Evolutionary conservation across 345 rosid genomes (phyloP).

Genomic region (Citrus hindsii): DNA sequence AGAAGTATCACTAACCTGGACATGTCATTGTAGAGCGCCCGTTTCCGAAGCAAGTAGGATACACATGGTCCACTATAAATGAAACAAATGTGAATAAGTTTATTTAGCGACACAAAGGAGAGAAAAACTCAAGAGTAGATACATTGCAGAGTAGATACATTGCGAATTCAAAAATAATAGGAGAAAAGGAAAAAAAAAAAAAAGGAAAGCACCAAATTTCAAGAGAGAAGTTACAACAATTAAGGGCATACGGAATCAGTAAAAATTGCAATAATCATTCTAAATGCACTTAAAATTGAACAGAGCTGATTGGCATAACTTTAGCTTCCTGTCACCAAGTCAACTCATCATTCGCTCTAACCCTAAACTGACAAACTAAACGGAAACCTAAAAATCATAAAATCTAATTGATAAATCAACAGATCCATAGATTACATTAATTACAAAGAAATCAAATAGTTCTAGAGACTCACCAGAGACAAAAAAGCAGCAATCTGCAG

Average conservation of each 20-base stretch:
- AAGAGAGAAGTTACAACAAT: background rate
- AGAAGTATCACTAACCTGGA: conserved; percentile 53
- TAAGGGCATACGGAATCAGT: background rate
- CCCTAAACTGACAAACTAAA: background rate
- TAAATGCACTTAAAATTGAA: background rate
- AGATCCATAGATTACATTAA: conserved; percentile 10
- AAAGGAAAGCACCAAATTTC: background rate
- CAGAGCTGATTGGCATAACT: background rate
- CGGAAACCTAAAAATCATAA: conserved; percentile 1
- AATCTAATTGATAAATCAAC: background rate
- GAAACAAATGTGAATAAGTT: conserved; percentile 1
- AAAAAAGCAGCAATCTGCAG: conserved; percentile 80
- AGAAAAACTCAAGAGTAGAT: background rate
- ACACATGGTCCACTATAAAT: conserved; percentile 83
- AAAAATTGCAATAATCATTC: background rate
- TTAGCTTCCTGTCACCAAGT: background rate
- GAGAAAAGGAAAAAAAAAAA: background rate
- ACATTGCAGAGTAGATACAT: too few species aligned
- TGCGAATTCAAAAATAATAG: background rate
- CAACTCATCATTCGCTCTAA: background rate
- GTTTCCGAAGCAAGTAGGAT: conserved; percentile 88
- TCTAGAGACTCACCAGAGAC: conserved; percentile 67
- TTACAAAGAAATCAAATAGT: background rate
- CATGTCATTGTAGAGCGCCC: conserved; percentile 98
- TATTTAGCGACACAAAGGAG: background rate